These are phyloP conservation scores for Extremus antarcticus DNA, from an alignment of 495 filamentous ascomycete species.

Conservation along the genomic window DNA sequence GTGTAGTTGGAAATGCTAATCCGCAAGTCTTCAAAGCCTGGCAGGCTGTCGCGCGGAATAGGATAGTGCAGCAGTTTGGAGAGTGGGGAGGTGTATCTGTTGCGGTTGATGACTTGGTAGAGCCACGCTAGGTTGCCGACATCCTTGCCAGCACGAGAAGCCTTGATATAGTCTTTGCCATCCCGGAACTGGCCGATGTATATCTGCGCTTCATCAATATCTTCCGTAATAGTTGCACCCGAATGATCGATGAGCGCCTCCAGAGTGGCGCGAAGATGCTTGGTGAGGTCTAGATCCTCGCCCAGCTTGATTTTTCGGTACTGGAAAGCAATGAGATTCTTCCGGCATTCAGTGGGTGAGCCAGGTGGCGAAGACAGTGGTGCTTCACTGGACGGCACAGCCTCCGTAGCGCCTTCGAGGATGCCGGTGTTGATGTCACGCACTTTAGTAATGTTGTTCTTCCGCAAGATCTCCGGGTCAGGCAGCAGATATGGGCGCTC, in stretches of 20 bases:
- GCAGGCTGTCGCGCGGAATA: conserved; percentile 58
- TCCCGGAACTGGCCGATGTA: conserved; percentile 83
- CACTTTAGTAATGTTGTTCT: background rate
- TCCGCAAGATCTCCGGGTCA: conserved; percentile 59
- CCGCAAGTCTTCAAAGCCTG: conserved; percentile 60
- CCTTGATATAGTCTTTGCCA: conserved; percentile 63
- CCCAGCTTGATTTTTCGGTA: conserved; percentile 47
- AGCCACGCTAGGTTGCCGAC: conserved; percentile 92
- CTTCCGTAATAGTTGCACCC: conserved; percentile 55
- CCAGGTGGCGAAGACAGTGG: conserved; percentile 21
- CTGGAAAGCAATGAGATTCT: conserved; percentile 43
- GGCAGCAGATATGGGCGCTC: conserved; percentile 82
- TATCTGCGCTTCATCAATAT: conserved; percentile 62
- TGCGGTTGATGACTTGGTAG: conserved; percentile 78
- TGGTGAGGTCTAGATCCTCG: conserved; percentile 58
- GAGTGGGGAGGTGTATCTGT: conserved; percentile 75
- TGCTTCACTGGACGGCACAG: conserved; percentile 41
- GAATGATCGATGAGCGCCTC: conserved; percentile 55
- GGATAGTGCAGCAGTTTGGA: conserved; percentile 83
- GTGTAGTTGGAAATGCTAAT: conserved; percentile 94
- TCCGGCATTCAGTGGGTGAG: conserved; percentile 20
- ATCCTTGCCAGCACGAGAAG: conserved; percentile 61
- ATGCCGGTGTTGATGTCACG: conserved; percentile 33
- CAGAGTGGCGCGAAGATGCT: conserved; percentile 54
- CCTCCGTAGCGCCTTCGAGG: conserved; percentile 63